Evolutionary conservation across 345 rosid species (phyloP), one percentile per base, ranked within the genome.

Genomic region (Xanthoceras sorbifolium): DNA sequence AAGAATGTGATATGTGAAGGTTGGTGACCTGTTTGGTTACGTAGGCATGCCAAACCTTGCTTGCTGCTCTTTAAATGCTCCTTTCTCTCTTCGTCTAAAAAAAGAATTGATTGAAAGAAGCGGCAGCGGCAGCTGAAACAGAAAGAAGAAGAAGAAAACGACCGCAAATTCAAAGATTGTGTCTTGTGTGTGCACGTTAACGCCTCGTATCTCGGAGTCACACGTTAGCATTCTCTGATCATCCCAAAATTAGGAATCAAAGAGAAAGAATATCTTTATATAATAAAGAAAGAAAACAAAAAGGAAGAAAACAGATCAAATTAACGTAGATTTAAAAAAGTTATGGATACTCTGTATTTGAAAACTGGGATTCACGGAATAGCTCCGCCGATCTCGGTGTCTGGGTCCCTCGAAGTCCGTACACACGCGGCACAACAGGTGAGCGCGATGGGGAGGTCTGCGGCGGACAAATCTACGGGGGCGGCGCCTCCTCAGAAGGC

Each of bases 321-420:
- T 25, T 14, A 57, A 77, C 40, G 22, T 66, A 69, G 74, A 52
- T 29, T 75, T 29, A 38, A 26, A 42, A 3, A 22, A 3, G 50
- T 31, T 3, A 91, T 93, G 96, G 93, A 91, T 22, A 75, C 83
- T 42, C 32, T 91, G 40, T 86, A 78, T 78, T 83, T 91, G 82
- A 89, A 87, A 69, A 59, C 90, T 23, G 89, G 90, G 82, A 89
- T 91, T 71, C 86, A 74, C 9, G 82, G 81, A 32, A 71, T 88
- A 50, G 46, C 89, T 78, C 79, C 96, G 66, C 20, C 84, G 89
- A 89, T 92, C 87, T 81, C 83, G 48, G 83, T 75, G 62, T 81
- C 80, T 20, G 85, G 82, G 23, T 34, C 86, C 9, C 61, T 81
- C 62, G 94, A 88, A 17, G 86, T 75, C 57, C 87, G 92, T 59